Conservation (phyloP, 352 stramenopile genomes). For the Pythium oligandrum region DNA sequence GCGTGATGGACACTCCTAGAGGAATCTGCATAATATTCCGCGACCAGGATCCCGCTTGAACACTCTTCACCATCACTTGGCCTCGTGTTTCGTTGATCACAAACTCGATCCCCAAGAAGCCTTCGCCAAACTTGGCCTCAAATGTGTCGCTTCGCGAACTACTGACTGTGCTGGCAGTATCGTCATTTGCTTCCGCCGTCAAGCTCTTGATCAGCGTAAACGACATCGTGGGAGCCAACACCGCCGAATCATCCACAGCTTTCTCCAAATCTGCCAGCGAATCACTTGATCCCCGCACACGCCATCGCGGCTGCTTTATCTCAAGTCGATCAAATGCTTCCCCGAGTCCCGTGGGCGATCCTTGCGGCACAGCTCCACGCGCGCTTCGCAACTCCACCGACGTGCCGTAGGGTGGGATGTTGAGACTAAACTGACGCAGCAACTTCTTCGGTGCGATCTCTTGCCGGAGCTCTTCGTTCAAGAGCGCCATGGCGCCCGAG, state of each 20-base stretch:
- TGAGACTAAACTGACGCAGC: conserved; percentile 75
- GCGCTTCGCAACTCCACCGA: not conserved
- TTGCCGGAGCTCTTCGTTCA: conserved; percentile 61
- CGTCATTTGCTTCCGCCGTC: not conserved
- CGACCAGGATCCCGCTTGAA: conserved; percentile 28
- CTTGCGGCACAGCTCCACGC: conserved; percentile 5
- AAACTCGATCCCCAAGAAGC: conserved; percentile 73
- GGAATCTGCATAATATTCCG: conserved; percentile 39
- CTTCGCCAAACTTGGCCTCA: conserved; percentile 67
- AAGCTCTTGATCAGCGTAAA: not conserved
- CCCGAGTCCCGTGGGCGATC: conserved; percentile 30
- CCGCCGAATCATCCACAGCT: not conserved
- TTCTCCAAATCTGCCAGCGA: conserved; percentile 15
- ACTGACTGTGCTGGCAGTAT: not conserved
- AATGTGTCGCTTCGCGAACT: conserved; percentile 33
- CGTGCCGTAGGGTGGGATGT: conserved; percentile 38
- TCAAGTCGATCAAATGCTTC: conserved; percentile 55
- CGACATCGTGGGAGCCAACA: not conserved
- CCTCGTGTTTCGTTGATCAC: conserved; percentile 39
- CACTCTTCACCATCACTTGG: conserved; percentile 66
- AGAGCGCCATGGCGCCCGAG: conserved; percentile 28
- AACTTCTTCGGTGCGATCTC: conserved; percentile 67
- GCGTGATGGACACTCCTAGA: conserved; percentile 28
- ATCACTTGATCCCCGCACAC: conserved; percentile 18
- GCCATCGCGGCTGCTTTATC: conserved; percentile 55